Evolutionary conservation across 1,139 yeast species (phyloP).

Genomic region (Kazachstania sp.): DNA sequence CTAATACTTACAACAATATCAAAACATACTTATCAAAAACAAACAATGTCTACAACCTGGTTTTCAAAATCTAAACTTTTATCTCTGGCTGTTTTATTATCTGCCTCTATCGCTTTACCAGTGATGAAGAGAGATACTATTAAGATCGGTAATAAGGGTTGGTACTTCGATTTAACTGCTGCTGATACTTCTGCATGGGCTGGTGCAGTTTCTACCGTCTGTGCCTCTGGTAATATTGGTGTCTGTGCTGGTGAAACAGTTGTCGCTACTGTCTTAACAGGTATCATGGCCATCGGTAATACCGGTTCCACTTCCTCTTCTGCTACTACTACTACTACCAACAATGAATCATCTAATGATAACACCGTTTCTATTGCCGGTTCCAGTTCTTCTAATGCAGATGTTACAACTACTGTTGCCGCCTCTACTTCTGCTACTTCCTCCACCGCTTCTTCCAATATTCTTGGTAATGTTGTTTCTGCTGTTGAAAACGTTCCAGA

Average conservation of each 20-base stretch:
- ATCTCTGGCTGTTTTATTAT: neutral
- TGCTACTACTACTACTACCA: neutral
- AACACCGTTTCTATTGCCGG: neutral
- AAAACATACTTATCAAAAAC: neutral
- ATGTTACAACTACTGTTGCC: neutral
- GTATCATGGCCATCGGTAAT: conserved; percentile 5
- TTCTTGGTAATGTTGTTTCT: neutral
- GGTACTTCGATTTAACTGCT: conserved; percentile 4
- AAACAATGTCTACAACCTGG: conserved; percentile 2
- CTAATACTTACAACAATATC: neutral
- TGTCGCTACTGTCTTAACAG: conserved; percentile 4
- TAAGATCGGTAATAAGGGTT: conserved; percentile 5
- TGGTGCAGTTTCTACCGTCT: conserved; percentile 3
- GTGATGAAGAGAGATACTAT: conserved; percentile 2
- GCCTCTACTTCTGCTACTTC: neutral
- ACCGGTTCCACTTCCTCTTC: conserved; percentile 1
- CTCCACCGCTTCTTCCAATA: neutral
- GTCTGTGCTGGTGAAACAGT: conserved; percentile 5
- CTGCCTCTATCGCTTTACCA: conserved; percentile 1
- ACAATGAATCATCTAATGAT: neutral
- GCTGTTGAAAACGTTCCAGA: conserved; percentile 1
- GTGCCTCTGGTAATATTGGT: conserved; percentile 3
- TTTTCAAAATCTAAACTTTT: conserved; percentile 1
- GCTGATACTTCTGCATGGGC: conserved; percentile 5
- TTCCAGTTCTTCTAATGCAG: neutral